phyloP scores from a whole-genome alignment of 2,329 filamentous ascomycete species.

The Monosporascus sp. region DNA sequence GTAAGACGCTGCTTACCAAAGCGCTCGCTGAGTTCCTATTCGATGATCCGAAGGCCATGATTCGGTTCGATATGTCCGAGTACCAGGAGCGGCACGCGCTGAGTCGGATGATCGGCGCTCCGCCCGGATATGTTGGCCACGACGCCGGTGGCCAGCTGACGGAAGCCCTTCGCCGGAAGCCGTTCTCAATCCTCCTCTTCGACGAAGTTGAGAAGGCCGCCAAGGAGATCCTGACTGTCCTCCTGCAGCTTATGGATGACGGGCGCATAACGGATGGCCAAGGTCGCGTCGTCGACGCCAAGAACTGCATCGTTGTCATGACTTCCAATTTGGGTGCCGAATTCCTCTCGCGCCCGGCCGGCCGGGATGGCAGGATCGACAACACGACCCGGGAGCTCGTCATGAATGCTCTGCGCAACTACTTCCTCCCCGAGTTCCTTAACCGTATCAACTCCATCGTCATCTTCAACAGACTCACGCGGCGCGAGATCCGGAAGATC shows the following conservation, averaged over 20 bases:
- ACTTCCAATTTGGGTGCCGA: conserved; percentile 96
- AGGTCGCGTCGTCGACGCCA: conserved; percentile 88
- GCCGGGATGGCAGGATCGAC: conserved; percentile 80
- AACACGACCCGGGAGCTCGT: conserved; percentile 80
- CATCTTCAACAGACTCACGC: conserved; percentile 96
- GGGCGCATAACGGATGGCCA: conserved; percentile 97
- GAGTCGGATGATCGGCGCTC: conserved; percentile 95
- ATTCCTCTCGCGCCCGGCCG: conserved; percentile 75
- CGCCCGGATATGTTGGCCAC: conserved; percentile 94
- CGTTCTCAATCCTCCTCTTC: conserved; percentile 96
- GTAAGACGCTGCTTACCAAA: conserved; percentile 96
- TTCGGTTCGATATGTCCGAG: conserved; percentile 99
- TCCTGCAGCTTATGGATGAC: conserved; percentile 99
- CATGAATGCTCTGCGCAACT: conserved; percentile 84
- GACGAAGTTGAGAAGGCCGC: conserved; percentile 98
- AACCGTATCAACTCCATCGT: conserved; percentile 95
- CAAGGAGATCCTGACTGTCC: conserved; percentile 92
- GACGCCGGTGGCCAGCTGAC: conserved; percentile 95
- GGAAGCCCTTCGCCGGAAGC: conserved; percentile 85
- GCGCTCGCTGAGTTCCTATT: conserved; percentile 96
- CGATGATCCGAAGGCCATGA: conserved; percentile 95
- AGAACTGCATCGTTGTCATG: conserved; percentile 99
- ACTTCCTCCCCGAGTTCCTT: conserved; percentile 97
- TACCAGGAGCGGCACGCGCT: conserved; percentile 96
- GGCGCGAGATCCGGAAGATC: conserved; percentile 86